phyloP scores from a whole-genome alignment of 768 basidiomycete genomes.

The Agaricus sinodeliciosus region DNA sequence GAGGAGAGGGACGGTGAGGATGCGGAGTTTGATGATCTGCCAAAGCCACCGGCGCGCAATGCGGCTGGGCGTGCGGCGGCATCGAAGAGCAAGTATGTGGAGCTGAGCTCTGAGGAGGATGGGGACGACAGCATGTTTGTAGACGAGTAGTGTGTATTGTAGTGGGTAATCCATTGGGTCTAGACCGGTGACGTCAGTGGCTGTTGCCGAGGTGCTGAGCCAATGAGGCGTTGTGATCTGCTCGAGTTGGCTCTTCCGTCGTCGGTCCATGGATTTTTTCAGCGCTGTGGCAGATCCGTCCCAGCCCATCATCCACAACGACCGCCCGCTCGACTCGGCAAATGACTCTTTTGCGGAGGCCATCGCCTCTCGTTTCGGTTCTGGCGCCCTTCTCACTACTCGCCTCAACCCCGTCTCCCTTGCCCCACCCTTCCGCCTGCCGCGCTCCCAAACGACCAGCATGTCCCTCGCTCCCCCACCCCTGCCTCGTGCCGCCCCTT shows the following conservation, averaged over 20 bases:
- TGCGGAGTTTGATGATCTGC: constrained; percentile 20
- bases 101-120: constrained; percentile 45
- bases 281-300: constrained; percentile 21
- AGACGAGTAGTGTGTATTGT: constrained; percentile 24
- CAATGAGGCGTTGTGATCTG: background rate
- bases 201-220: background rate
- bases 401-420: constrained; percentile 16
- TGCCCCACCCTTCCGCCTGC: constrained; percentile 13
- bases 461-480: constrained; percentile 14
- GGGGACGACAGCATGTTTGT: constrained; percentile 42
- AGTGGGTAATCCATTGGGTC: constrained; percentile 7
- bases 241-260: constrained; percentile 8
- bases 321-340: constrained; percentile 16
- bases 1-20: constrained; percentile 41
- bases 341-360: constrained; percentile 46
- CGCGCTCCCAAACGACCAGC: constrained; percentile 17
- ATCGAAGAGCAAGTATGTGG: constrained; percentile 56
- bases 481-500: constrained; percentile 3
- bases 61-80: constrained; percentile 42
- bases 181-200: constrained; percentile 13
- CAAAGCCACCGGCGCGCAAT: constrained; percentile 33
- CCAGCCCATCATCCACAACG: constrained; percentile 17
- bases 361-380: constrained; percentile 39
- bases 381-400: constrained; percentile 28
- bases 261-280: constrained; percentile 35